A percentile compares a stretch with the other conserved stretches of the same genome.
These are phyloP conservation scores for Aureobasidium zeae DNA, from an alignment of 2,329 filamentous ascomycete species.

Conservation along the genomic window DNA sequence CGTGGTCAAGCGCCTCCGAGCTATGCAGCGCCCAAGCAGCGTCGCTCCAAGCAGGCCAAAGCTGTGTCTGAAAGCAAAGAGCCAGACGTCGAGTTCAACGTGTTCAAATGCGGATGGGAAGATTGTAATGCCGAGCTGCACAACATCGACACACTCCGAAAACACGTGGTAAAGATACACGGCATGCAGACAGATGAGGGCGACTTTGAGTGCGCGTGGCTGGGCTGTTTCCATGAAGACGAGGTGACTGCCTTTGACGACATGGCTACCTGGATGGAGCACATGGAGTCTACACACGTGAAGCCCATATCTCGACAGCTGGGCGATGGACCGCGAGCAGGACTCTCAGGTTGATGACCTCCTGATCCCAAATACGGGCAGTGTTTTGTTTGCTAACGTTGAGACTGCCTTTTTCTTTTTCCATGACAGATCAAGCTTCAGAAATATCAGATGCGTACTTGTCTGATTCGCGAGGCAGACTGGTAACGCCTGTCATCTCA, in stretches of 20 bases:
- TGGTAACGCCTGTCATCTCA: conserved; percentile 35
- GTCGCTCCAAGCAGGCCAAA: conserved; percentile 2
- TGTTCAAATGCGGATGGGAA: conserved; percentile 51
- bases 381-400: conserved; percentile 9
- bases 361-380: conserved; percentile 14
- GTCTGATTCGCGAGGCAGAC: conserved; percentile 38
- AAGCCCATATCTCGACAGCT: conserved; percentile 45
- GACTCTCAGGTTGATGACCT: conserved; percentile 50
- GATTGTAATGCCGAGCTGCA: conserved; percentile 50
- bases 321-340: conserved; percentile 50
- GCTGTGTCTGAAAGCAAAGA: neutral
- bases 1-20: conserved; percentile 8
- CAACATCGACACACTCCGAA: conserved; percentile 50
- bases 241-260: conserved; percentile 30
- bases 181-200: conserved; percentile 28
- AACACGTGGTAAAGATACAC: conserved; percentile 51
- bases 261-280: conserved; percentile 38
- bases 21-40: conserved; percentile 6
- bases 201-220: conserved; percentile 39
- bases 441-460: conserved; percentile 38
- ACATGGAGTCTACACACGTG: conserved; percentile 47
- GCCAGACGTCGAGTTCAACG: conserved; percentile 28
- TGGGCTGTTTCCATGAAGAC: conserved; percentile 28
- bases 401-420: neutral
- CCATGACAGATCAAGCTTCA: conserved; percentile 27